phyloP scores from a whole-genome alignment of 345 rosid genomes.

The Hirschfeldia incana region DNA sequence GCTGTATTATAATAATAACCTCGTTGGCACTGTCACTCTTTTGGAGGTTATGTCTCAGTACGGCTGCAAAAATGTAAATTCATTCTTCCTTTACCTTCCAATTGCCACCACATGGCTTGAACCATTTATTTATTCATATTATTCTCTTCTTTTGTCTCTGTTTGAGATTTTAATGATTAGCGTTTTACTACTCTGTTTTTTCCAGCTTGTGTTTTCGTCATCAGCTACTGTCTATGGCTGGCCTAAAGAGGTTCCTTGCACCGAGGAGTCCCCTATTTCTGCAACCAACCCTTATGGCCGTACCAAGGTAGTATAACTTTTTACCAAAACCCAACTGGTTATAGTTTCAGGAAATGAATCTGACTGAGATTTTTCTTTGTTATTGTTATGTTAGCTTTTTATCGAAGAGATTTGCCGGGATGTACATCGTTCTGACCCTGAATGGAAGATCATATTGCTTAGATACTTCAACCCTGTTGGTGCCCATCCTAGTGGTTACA shows the following conservation, averaged over 20 bases:
- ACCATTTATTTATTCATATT: neutral
- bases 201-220: constrained; percentile 95
- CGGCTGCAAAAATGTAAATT: constrained; percentile 82
- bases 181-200: constrained; percentile 18
- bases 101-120: constrained; percentile 22
- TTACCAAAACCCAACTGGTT: neutral
- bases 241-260: constrained; percentile 97
- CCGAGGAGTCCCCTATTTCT: constrained; percentile 74
- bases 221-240: constrained; percentile 98
- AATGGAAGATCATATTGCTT: constrained; percentile 88
- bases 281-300: constrained; percentile 92
- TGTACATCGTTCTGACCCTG: constrained; percentile 60
- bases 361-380: constrained; percentile 3
- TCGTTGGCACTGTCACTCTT: constrained; percentile 72
- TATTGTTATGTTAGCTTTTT: constrained; percentile 56
- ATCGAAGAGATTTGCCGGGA: constrained; percentile 92
- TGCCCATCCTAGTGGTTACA: constrained; percentile 89
- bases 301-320: constrained; percentile 60
- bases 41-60: constrained; percentile 83
- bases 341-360: neutral
- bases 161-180: constrained; percentile 26
- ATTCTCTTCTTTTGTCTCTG: constrained; percentile 4
- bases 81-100: neutral
- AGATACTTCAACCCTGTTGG: constrained; percentile 98
- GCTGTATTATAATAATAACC: constrained; percentile 78